These are phyloP conservation scores for Ceratocystis lukuohia DNA, from an alignment of 2,329 filamentous ascomycete species.

Conservation along the genomic window DNA sequence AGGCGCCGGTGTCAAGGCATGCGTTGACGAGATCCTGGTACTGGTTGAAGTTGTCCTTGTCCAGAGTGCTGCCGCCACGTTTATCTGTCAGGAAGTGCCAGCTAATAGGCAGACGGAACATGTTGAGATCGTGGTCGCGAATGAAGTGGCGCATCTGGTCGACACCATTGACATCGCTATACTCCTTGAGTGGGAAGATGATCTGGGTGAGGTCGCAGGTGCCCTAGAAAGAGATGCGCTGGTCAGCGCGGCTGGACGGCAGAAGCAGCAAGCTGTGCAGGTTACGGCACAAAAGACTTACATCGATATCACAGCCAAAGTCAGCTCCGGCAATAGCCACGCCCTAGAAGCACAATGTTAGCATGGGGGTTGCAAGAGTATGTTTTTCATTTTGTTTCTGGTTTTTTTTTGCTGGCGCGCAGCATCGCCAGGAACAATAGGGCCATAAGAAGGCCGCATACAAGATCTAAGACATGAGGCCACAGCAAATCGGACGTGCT, in stretches of 20 bases:
- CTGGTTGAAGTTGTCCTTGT: constrained; percentile 34
- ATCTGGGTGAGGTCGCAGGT: constrained; percentile 26
- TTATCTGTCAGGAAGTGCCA: constrained; percentile 49
- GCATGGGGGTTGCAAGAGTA: neutral
- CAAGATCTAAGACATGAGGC: neutral
- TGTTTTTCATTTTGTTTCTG: neutral
- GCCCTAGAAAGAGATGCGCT: constrained; percentile 22
- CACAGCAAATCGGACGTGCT: neutral
- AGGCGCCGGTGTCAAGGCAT: constrained; percentile 42
- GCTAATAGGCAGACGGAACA: constrained; percentile 38
- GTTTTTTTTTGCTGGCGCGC: neutral
- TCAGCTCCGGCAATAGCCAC: constrained; percentile 33
- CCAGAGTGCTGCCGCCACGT: constrained; percentile 36
- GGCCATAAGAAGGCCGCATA: neutral
- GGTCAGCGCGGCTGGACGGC: neutral
- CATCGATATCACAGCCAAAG: constrained; percentile 33
- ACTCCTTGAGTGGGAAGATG: constrained; percentile 25
- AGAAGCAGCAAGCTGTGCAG: neutral
- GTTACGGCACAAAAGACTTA: constrained; percentile 21
- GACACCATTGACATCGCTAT: constrained; percentile 28
- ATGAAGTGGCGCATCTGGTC: constrained; percentile 46
- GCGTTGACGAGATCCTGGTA: constrained; percentile 44
- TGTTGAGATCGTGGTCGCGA: constrained; percentile 38
- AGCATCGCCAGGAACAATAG: neutral
- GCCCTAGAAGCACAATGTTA: constrained; percentile 21